Percentiles rank a stretch among this genome's conserved stretches.
These are phyloP conservation scores for Omphalotus guepiniiformis DNA, from an alignment of 768 basidiomycete species.

Conservation along the genomic window DNA sequence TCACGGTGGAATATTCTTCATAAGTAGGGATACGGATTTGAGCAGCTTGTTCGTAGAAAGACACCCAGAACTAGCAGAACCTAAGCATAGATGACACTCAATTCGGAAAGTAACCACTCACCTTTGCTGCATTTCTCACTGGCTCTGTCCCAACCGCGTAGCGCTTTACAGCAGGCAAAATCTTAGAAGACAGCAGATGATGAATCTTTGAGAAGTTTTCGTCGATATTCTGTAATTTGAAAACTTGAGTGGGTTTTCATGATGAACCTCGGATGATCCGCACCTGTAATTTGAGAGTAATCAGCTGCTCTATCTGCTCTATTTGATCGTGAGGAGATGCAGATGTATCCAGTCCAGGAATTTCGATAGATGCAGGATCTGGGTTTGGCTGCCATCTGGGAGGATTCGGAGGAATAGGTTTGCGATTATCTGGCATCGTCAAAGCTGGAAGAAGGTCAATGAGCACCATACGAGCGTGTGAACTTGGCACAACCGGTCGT, in stretches of 20 bases:
- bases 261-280: not conserved
- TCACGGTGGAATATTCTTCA: conserved; percentile 59
- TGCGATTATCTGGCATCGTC: conserved; percentile 9
- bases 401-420: conserved; percentile 52
- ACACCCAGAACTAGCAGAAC: conserved; percentile 82
- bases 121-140: conserved; percentile 87
- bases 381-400: conserved; percentile 62
- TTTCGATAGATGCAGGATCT: conserved; percentile 58
- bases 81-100: too few species aligned
- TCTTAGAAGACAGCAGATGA: conserved; percentile 69
- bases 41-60: conserved; percentile 93
- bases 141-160: conserved; percentile 86
- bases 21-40: conserved; percentile 77
- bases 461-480: too few species aligned
- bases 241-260: conserved; percentile 7
- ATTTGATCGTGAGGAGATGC: conserved; percentile 78
- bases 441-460: too few species aligned
- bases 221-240: conserved; percentile 69
- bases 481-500: too few species aligned
- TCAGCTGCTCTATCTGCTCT: conserved; percentile 93
- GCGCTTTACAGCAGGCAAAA: conserved; percentile 86
- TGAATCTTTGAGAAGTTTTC: conserved; percentile 92
- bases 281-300: conserved; percentile 88
- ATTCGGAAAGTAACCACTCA: conserved; percentile 33
- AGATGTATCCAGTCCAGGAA: conserved; percentile 69